Base-by-base conservation (phyloP, 805 yeast species). In the Myxozyma udenii region DNA sequence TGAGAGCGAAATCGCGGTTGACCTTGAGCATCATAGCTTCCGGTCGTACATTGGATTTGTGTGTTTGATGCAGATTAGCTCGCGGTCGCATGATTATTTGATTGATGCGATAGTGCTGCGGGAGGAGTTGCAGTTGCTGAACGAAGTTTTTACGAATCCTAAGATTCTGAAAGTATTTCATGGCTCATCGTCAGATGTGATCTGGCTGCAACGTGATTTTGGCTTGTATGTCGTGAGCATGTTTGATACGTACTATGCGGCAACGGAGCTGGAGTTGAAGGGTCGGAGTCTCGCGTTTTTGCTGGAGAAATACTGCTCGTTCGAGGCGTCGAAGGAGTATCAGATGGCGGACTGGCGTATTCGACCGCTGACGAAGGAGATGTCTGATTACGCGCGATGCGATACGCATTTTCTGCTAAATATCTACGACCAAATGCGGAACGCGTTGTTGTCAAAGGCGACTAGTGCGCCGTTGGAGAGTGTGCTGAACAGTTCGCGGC, bases 311-410 rank as follows among this genome's bases (percentile, higher is more conserved):
- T 87, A 76, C 68, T 95, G 93, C 2, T 75, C 79, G 40, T 93
- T 93, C 68, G 81, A 80, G 58, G 89, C 98, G 0, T 86, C 96
- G 12, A 93, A 93, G 64, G 86, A 90, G 70, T 93, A 90, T 70
- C 99, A 93, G 70, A 71, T 90, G 55, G 95, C 98, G 0, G 98
- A 93, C 68, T 93, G 98, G 98, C 79, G 98, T 66, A 70, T 84
- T 4, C 77, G 98, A 59, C 98, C 98, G 0, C 71, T 93, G 46
- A 78, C 87, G 1, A 67, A 72, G 7, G 81, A 87, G 35, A 84
- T 93, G 90, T 68, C 74, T 54, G 79, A 84, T 14, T 93, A 93
- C 67, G 98, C 98, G 0, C 78, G 95, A 58, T 85, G 96, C 0
- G 98, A 93, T 68, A 93, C 98, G 0, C 98, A 93, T 68, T 93